A percentile compares a stretch with the other conserved stretches of the same genome.
Conservation (phyloP, 2,329 filamentous ascomycete genomes). For the Penicillium occitanis region DNA sequence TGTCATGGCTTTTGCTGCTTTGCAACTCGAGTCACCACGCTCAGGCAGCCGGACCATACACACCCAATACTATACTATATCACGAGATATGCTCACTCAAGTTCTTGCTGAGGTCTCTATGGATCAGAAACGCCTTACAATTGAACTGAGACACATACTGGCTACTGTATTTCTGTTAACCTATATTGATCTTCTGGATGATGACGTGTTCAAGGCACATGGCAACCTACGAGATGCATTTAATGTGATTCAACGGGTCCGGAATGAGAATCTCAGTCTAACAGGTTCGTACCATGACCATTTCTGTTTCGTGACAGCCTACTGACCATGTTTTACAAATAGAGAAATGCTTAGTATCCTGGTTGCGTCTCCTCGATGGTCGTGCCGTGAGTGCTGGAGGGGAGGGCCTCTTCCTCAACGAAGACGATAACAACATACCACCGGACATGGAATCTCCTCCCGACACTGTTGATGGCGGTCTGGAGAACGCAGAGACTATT, state of each 20-base stretch:
- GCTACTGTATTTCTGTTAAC: slow-evolving; percentile 56
- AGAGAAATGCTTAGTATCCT: slow-evolving; percentile 54
- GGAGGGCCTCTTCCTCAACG: slow-evolving; percentile 54
- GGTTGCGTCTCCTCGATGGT: slow-evolving; percentile 57
- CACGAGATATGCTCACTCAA: slow-evolving; percentile 28
- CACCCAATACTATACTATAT: slow-evolving; percentile 31
- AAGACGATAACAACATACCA: slow-evolving; percentile 44
- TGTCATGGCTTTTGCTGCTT: slow-evolving; percentile 54
- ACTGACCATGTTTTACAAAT: slow-evolving; percentile 21
- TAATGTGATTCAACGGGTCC: slow-evolving; percentile 45
- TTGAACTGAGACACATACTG: slow-evolving; percentile 45
- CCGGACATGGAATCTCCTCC: slow-evolving; percentile 15
- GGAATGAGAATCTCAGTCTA: slow-evolving; percentile 31
- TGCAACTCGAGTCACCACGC: slow-evolving; percentile 40
- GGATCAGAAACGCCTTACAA: slow-evolving; percentile 9
- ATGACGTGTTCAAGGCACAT: slow-evolving; percentile 49
- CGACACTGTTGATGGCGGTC: slow-evolving; percentile 27
- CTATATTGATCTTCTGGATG: slow-evolving; percentile 54
- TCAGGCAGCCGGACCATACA: slow-evolving; percentile 19
- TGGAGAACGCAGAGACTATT: slow-evolving; percentile 46
- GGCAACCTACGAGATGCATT: slow-evolving; percentile 54
- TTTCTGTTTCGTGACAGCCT: neutral
- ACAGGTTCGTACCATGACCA: slow-evolving; percentile 10
- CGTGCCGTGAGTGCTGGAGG: slow-evolving; percentile 58
- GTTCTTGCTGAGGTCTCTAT: slow-evolving; percentile 16